Percentiles rank a stretch among this genome's conserved stretches.
Conservation (phyloP, 2,329 filamentous ascomycete species). For the Fusarium beomiforme region DNA sequence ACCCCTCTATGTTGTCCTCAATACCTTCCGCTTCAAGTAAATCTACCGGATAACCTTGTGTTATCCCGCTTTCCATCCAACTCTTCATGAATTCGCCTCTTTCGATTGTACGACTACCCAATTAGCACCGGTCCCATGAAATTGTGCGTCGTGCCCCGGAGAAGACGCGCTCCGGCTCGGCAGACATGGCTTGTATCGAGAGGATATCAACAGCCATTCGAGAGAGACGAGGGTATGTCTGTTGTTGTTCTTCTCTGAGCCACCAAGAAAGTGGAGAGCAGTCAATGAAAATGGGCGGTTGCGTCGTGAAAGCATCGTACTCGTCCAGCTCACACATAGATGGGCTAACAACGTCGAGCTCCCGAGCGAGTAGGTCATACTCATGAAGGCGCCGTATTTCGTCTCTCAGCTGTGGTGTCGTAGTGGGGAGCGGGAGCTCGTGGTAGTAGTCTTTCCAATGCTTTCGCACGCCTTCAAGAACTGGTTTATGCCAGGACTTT, state of each 20-base stretch:
- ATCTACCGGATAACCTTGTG: too few relatives aligned
- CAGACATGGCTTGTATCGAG: background rate
- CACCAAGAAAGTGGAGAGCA: background rate
- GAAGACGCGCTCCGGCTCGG: background rate
- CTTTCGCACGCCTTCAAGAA: too few relatives aligned
- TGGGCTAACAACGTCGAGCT: background rate
- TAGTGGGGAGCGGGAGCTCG: background rate
- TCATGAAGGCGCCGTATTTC: background rate
- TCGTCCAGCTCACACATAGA: background rate
- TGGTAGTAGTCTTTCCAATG: too few relatives aligned
- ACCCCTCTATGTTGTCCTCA: too few relatives aligned
- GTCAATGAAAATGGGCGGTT: background rate
- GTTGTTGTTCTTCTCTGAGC: background rate
- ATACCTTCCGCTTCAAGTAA: too few relatives aligned
- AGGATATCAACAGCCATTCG: background rate
- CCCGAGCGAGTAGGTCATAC: background rate
- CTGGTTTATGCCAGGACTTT: too few relatives aligned
- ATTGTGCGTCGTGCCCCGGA: background rate
- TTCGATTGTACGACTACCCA: background rate
- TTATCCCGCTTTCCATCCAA: background rate
- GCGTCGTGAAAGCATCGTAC: background rate
- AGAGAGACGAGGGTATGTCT: background rate
- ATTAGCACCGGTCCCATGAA: background rate
- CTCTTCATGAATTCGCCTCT: background rate
- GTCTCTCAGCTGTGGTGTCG: background rate